Evolutionary conservation across 2,329 filamentous ascomycete genomes (phyloP).

Genomic region (Penicillium sp.): DNA sequence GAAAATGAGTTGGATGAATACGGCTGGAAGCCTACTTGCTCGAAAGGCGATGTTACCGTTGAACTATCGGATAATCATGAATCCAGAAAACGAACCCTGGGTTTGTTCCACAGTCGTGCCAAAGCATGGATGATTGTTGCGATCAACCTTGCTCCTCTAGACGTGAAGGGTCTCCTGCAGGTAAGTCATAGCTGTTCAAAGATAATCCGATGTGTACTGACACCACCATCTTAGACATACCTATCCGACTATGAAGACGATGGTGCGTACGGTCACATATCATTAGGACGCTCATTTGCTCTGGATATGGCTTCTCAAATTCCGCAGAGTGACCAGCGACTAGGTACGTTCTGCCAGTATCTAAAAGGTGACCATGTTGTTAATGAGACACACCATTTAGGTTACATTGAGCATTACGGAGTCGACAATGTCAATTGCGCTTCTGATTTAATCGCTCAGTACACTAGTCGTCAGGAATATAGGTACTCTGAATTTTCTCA

Average conservation of each 20-base stretch:
- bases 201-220: neutral
- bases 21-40: slow-evolving; percentile 76
- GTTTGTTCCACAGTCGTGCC: slow-evolving; percentile 71
- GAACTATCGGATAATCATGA: slow-evolving; percentile 92
- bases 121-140: slow-evolving; percentile 75
- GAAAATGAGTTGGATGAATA: slow-evolving; percentile 95
- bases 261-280: slow-evolving; percentile 84
- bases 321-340: slow-evolving; percentile 77
- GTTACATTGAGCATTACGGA: slow-evolving; percentile 70
- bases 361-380: neutral
- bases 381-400: slow-evolving; percentile 20
- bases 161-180: slow-evolving; percentile 88
- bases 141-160: slow-evolving; percentile 80
- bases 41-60: slow-evolving; percentile 72
- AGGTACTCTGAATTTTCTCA: slow-evolving; percentile 71
- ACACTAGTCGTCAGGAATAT: slow-evolving; percentile 95
- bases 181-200: slow-evolving; percentile 21
- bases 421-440: slow-evolving; percentile 79
- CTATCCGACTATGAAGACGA: slow-evolving; percentile 93
- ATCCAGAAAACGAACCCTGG: slow-evolving; percentile 74
- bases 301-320: slow-evolving; percentile 86
- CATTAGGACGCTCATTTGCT: slow-evolving; percentile 88
- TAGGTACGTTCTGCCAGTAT: slow-evolving; percentile 46
- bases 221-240: slow-evolving; percentile 62
- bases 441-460: slow-evolving; percentile 94